These are phyloP conservation scores for Theileria parva DNA, from an alignment of 169 alveolate species.

Conservation along the genomic window DNA sequence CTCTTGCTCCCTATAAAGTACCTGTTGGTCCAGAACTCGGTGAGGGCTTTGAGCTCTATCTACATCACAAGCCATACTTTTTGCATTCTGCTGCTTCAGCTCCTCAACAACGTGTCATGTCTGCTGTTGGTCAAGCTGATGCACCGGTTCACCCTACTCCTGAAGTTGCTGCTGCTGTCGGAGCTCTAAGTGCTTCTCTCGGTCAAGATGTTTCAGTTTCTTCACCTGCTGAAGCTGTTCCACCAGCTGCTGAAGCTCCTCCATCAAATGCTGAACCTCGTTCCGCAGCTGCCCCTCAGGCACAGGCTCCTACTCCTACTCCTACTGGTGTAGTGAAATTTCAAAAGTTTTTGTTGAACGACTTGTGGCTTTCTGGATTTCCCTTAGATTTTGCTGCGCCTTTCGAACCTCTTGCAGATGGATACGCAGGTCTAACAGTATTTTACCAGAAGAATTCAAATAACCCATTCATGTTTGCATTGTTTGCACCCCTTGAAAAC, in stretches of 20 bases:
- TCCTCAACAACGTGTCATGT: not conserved
- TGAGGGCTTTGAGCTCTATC: not conserved
- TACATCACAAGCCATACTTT: not conserved
- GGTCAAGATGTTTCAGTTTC: not conserved
- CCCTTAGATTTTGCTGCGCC: slow-evolving; percentile 7
- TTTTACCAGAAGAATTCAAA: not conserved
- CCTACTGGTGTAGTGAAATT: not conserved
- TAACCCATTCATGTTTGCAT: not conserved
- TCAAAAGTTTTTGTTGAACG: slow-evolving; percentile 4
- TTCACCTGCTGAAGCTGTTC: not conserved
- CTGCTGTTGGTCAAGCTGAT: not conserved
- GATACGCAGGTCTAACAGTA: slow-evolving; percentile 12
- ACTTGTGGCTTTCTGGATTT: not conserved
- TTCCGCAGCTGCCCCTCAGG: not conserved
- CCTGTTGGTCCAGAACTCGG: not conserved
- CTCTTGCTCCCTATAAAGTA: not conserved
- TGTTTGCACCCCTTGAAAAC: not conserved
- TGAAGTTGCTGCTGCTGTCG: not conserved
- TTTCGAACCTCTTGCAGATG: not conserved
- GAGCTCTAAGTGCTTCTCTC: not conserved
- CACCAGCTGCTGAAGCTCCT: not conserved
- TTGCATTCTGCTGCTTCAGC: not conserved
- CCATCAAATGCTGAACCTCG: not conserved
- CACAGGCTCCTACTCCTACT: not conserved
- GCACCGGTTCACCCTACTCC: not conserved